Percentiles rank a stretch among this genome's conserved stretches.
Conservation (phyloP, 768 basidiomycete genomes). For the Leccinum disarticulatum region DNA sequence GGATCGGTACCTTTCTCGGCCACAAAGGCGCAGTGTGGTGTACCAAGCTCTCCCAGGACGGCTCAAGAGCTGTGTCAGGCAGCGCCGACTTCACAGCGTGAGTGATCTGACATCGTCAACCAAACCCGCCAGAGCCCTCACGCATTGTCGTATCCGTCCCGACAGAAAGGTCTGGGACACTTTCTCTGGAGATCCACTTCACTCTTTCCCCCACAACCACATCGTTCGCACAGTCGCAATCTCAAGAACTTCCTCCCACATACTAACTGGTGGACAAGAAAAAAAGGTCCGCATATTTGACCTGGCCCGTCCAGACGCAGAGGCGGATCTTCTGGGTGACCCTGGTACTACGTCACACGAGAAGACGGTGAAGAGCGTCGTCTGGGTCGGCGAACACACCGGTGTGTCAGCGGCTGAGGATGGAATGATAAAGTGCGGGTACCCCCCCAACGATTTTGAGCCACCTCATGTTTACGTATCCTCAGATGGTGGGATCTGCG, state of each 20-base stretch:
- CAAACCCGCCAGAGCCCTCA: constrained; percentile 3
- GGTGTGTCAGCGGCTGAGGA: constrained; percentile 93
- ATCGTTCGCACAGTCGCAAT: constrained; percentile 95
- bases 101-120: constrained; percentile 31
- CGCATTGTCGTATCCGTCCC: constrained; percentile 3
- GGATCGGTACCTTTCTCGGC: constrained; percentile 92
- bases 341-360: constrained; percentile 68
- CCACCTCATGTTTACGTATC: constrained; percentile 16
- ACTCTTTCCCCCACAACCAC: constrained; percentile 98
- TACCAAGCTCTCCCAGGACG: constrained; percentile 85
- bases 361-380: constrained; percentile 87
- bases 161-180: constrained; percentile 95
- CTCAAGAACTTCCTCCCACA: constrained; percentile 64
- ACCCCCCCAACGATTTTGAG: neutral
- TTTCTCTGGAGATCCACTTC: constrained; percentile 79
- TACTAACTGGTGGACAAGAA: constrained; percentile 93
- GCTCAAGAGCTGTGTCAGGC: constrained; percentile 84
- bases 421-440: constrained; percentile 74
- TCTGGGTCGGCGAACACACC: constrained; percentile 88
- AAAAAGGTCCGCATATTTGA: constrained; percentile 97
- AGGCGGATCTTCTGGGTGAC: constrained; percentile 77
- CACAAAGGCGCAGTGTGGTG: constrained; percentile 98
- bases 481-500: constrained; percentile 95
- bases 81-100: constrained; percentile 98
- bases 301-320: constrained; percentile 80